These are phyloP conservation scores for Alternaria arborescens DNA, from an alignment of 2,329 filamentous ascomycete genomes.

Conservation along the genomic window DNA sequence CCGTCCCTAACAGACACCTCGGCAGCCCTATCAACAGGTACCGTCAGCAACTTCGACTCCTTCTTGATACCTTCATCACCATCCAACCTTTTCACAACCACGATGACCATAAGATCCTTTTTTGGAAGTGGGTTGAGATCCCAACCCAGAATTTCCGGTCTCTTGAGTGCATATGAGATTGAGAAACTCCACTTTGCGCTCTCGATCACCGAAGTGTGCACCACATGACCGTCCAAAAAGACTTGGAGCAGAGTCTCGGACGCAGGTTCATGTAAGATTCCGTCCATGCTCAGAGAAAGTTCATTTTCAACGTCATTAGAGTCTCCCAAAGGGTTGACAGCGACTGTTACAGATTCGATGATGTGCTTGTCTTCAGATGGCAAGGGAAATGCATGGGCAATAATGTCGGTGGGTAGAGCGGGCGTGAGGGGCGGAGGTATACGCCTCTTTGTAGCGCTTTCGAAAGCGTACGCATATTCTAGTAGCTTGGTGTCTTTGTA, in stretches of 20 bases:
- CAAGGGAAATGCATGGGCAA: background rate
- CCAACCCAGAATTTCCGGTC: constrained; percentile 31
- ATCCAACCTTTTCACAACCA: constrained; percentile 22
- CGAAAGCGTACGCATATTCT: constrained; percentile 34
- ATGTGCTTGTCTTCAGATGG: background rate
- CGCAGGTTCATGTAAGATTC: constrained; percentile 1
- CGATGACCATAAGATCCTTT: constrained; percentile 31
- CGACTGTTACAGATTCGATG: background rate
- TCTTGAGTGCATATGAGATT: constrained; percentile 14
- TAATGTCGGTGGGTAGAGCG: constrained; percentile 22
- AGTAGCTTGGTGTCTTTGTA: constrained; percentile 55
- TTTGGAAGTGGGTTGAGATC: constrained; percentile 32
- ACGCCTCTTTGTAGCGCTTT: constrained; percentile 25
- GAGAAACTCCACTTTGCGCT: constrained; percentile 17
- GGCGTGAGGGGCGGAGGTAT: constrained; percentile 21
- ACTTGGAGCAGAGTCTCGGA: constrained; percentile 18
- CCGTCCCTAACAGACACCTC: background rate
- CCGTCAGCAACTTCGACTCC: constrained; percentile 6
- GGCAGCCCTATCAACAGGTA: background rate
- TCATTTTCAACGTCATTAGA: background rate
- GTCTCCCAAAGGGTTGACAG: background rate
- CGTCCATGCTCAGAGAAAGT: background rate
- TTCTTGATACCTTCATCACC: constrained; percentile 11
- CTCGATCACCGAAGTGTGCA: background rate
- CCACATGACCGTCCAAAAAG: constrained; percentile 30